These are phyloP conservation scores for Cryptococcus sp. DNA, from an alignment of 1,284 basidiomycete species.

Conservation along the genomic window DNA sequence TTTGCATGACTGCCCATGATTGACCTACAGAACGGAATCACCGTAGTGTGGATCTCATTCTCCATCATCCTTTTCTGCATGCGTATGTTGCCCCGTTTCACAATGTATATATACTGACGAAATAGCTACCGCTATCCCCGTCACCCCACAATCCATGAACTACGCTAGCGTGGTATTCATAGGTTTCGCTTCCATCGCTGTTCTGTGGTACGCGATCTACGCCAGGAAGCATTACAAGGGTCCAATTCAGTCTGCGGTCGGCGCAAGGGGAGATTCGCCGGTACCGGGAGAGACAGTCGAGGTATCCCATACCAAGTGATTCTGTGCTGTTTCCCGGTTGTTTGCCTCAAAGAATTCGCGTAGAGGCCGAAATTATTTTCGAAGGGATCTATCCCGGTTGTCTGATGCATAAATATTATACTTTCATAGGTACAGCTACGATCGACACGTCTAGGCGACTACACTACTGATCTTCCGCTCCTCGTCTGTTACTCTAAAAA, in stretches of 20 bases:
- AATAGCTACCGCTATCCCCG: conserved; percentile 43
- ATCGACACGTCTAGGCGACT: too few species aligned
- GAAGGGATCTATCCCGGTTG: too few species aligned
- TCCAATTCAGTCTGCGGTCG: conserved; percentile 19
- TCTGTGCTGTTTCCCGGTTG: too few species aligned
- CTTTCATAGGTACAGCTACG: too few species aligned
- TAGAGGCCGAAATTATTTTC: too few species aligned
- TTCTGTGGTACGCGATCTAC: conserved; percentile 43
- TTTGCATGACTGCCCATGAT: not conserved
- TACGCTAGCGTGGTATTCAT: conserved; percentile 46
- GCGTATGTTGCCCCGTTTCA: conserved; percentile 27
- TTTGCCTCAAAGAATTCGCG: too few species aligned
- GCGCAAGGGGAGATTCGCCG: not conserved
- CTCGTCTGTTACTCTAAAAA: too few species aligned
- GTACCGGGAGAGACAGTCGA: too few species aligned
- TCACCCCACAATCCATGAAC: conserved; percentile 49
- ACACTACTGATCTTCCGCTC: too few species aligned
- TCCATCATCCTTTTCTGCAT: conserved; percentile 51
- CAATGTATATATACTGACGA: not conserved
- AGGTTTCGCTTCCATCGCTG: conserved; percentile 42
- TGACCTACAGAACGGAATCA: conserved; percentile 42
- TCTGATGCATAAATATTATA: too few species aligned
- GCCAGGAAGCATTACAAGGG: conserved; percentile 36
- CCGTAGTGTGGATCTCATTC: conserved; percentile 49
- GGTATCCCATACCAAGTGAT: too few species aligned